Evolutionary conservation across 2,329 filamentous ascomycete genomes (phyloP), one percentile per base, ranked within the genome.

Genomic region (Thielaviopsis populi): DNA sequence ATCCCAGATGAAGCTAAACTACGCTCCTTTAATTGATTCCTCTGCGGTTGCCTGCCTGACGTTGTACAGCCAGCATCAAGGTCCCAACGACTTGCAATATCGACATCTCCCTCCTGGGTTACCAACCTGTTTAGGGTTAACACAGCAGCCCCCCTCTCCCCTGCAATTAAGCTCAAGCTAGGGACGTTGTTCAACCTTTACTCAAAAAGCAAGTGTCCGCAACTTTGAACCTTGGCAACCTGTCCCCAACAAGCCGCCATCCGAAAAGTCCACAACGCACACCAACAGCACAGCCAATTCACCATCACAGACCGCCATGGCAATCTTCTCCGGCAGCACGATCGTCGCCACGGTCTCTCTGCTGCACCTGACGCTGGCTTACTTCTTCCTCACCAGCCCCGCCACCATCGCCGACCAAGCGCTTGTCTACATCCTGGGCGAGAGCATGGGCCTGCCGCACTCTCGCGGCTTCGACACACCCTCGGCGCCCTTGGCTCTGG

Each of bases 301-400:
- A 17, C n/a, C 8, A 10, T 27, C 10, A 37, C 15, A 10, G 24
- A 56, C 69, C 69, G 78, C 62, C 67, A 96, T 96, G 91, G 87
- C 84, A 40, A 78, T 95, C 73, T 81, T 96, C 70, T 91, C 89
- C 1, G 85, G 86, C 66, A 87, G 82, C 71, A 89, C 86, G 8
- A 86, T 96, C 73, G 86, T 96, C 69, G 87, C 88, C 69, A 86
- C 84, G 62, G 77, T 96, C 69, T 88, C 87, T 69, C 81, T 95
- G 72, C 90, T 94, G 77, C 89, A 96, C 75, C 75, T 96, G 68
- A 89, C 88, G 5, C 78, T 94, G 59, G 90, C 86, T 70, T 91
- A 86, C 75, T 89, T 94, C 77, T 87, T 96, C 76, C 79, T 95
- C 70, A 86, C 83, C 50, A 85, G 80, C 65, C 91, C 91, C 5